A percentile compares a stretch with the other conserved stretches of the same genome.
phyloP scores from a whole-genome alignment of 495 filamentous ascomycete species.

The Penicillium chermesinum region DNA sequence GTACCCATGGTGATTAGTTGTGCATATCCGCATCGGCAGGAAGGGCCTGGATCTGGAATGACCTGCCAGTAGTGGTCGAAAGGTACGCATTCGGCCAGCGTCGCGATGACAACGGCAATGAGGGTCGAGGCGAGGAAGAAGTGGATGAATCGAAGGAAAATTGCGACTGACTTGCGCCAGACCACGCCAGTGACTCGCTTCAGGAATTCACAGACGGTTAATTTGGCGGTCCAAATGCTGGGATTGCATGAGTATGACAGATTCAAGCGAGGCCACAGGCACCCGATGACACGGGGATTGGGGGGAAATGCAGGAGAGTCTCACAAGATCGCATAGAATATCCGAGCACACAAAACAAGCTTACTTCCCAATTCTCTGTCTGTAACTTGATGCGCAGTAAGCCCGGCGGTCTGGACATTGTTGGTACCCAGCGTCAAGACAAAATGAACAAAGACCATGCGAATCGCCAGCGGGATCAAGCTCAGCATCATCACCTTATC shows the following conservation, averaged over 20 bases:
- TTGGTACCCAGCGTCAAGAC: slow-evolving; percentile 85
- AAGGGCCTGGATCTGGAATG: slow-evolving; percentile 75
- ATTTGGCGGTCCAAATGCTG: slow-evolving; percentile 89
- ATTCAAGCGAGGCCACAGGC: neutral
- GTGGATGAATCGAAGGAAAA: slow-evolving; percentile 62
- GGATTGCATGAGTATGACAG: neutral
- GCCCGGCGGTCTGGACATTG: slow-evolving; percentile 50
- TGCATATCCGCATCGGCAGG: slow-evolving; percentile 76
- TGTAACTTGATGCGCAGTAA: slow-evolving; percentile 38
- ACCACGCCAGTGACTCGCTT: slow-evolving; percentile 63
- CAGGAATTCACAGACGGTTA: slow-evolving; percentile 86
- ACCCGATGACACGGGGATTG: neutral
- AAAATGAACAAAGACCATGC: slow-evolving; percentile 84
- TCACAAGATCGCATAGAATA: slow-evolving; percentile 56
- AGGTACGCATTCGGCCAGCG: slow-evolving; percentile 80
- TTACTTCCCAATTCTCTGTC: slow-evolving; percentile 47
- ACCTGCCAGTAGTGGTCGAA: slow-evolving; percentile 89
- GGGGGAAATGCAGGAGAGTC: slow-evolving; percentile 17
- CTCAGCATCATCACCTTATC: slow-evolving; percentile 80
- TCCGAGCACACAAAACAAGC: slow-evolving; percentile 48
- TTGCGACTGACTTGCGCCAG: slow-evolving; percentile 67
- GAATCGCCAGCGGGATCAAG: slow-evolving; percentile 70
- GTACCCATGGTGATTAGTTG: slow-evolving; percentile 85
- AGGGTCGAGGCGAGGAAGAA: slow-evolving; percentile 73
- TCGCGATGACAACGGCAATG: slow-evolving; percentile 70